Evolutionary conservation across 768 basidiomycete species (phyloP).

Genomic region (Russula sp.): DNA sequence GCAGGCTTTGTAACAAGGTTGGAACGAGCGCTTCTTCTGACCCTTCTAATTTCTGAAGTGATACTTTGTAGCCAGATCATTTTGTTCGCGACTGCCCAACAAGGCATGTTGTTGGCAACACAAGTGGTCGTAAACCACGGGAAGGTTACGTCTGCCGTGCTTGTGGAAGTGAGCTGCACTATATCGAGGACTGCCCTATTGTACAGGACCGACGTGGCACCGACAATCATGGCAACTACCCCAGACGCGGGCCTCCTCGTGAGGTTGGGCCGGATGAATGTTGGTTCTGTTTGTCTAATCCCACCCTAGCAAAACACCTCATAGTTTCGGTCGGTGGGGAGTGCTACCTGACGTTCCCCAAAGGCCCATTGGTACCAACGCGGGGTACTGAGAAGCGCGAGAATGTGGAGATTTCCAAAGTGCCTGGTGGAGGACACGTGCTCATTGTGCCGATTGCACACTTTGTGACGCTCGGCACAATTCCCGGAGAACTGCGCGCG

Average conservation of each 20-base stretch:
- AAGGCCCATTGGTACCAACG: conserved; percentile 89
- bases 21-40: conserved; percentile 22
- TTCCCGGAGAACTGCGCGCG: conserved; percentile 69
- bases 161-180: conserved; percentile 83
- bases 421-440: conserved; percentile 96
- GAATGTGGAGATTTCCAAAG: conserved; percentile 34
- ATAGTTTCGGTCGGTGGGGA: conserved; percentile 92
- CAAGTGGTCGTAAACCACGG: conserved; percentile 75
- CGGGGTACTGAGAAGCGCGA: conserved; percentile 45
- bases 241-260: conserved; percentile 54
- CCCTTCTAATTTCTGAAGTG: conserved; percentile 7
- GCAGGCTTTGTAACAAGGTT: conserved; percentile 77
- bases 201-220: conserved; percentile 46
- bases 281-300: conserved; percentile 98
- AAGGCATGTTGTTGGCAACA: conserved; percentile 69
- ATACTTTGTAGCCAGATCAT: conserved; percentile 61
- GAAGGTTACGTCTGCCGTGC: conserved; percentile 88
- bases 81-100: conserved; percentile 87
- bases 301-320: conserved; percentile 88
- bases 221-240: conserved; percentile 31
- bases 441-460: conserved; percentile 92
- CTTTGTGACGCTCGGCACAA: conserved; percentile 78
- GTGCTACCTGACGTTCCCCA: conserved; percentile 93
- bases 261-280: conserved; percentile 89
- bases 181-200: conserved; percentile 79